Conservation (phyloP, 768 basidiomycete species). For the Cystobasidium tubakii region DNA sequence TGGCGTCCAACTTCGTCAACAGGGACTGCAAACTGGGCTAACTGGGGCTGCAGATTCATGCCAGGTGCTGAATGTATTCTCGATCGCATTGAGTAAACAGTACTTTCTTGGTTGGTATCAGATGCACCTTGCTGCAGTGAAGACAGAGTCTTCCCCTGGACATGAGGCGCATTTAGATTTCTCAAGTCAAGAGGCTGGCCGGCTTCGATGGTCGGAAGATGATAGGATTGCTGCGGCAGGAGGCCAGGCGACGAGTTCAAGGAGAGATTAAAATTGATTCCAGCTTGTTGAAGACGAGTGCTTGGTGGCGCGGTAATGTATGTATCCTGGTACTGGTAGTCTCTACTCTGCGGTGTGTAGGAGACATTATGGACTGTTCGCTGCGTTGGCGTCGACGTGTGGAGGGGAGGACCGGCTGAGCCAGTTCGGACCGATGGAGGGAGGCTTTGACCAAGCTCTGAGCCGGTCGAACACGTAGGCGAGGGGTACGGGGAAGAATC, state of each 20-base stretch:
- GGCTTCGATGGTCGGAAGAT: conserved; percentile 1
- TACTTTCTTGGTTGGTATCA: background rate
- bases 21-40: background rate
- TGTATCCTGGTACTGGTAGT: background rate
- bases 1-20: background rate
- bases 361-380: background rate
- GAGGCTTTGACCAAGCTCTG: background rate
- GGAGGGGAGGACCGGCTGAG: background rate
- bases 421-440: background rate
- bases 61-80: conserved; percentile 15
- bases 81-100: conserved; percentile 6
- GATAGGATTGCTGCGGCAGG: background rate
- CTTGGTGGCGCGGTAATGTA: background rate
- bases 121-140: background rate
- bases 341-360: background rate
- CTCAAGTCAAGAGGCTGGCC: background rate
- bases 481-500: conserved; percentile 13
- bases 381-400: conserved; percentile 6
- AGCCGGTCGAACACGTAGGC: background rate
- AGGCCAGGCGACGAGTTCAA: background rate
- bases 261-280: conserved; percentile 19
- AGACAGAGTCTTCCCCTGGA: background rate
- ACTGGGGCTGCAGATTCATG: background rate
- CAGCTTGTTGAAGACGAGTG: conserved; percentile 21
- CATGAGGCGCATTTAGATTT: background rate